Percentiles rank a stretch among this genome's conserved stretches.
Evolutionary conservation across 2,329 filamentous ascomycete species (phyloP).

Genomic region (Hymenoscyphus fraxineus): DNA sequence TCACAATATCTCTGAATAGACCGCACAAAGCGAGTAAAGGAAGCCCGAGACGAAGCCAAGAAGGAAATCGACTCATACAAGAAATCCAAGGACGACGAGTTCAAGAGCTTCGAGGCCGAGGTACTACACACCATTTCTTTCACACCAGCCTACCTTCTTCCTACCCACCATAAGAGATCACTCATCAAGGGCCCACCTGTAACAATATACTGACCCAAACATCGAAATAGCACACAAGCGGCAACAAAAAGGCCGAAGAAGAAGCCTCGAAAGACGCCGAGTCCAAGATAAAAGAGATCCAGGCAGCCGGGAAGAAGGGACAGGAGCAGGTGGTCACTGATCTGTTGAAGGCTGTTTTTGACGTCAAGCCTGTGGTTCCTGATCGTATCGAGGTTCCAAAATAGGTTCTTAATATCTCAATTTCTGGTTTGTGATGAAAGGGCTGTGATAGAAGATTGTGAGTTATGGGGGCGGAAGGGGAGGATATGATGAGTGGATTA

Average conservation of each 20-base stretch:
- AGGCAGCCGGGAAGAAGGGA: constrained; percentile 72
- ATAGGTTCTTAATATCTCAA: constrained; percentile 16
- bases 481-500: neutral
- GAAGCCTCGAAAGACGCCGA: constrained; percentile 80
- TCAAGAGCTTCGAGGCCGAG: constrained; percentile 88
- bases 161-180: neutral
- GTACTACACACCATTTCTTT: constrained; percentile 19
- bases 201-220: too few relatives aligned
- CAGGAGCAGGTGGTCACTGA: constrained; percentile 78
- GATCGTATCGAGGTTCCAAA: constrained; percentile 34
- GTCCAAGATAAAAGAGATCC: constrained; percentile 76
- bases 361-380: constrained; percentile 70
- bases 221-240: constrained; percentile 72
- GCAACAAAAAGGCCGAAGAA: constrained; percentile 78
- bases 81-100: constrained; percentile 86
- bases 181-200: too few relatives aligned
- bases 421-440: neutral
- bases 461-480: constrained; percentile 4
- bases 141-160: neutral
- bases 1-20: constrained; percentile 45
- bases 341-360: constrained; percentile 78
- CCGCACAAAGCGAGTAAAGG: constrained; percentile 95
- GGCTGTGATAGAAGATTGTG: neutral
- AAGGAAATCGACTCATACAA: constrained; percentile 96
- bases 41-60: constrained; percentile 93